These are phyloP conservation scores for Ceriops zippeliana DNA, from an alignment of 345 rosid species.

Conservation along the genomic window DNA sequence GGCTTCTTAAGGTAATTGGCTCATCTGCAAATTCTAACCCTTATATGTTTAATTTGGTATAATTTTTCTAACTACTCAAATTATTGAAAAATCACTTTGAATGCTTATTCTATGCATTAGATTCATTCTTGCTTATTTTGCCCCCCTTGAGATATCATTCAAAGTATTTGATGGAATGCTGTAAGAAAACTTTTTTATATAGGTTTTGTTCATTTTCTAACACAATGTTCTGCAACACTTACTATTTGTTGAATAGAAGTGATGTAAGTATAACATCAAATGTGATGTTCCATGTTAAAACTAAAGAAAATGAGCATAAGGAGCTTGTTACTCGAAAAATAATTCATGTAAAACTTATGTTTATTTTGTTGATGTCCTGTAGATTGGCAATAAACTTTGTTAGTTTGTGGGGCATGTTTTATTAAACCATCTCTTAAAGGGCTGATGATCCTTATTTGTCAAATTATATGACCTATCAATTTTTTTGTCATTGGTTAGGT, in stretches of 20 bases:
- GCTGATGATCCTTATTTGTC: background rate
- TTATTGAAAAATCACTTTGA: background rate
- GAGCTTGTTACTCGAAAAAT: conserved; percentile 13
- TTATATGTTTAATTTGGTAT: conserved; percentile 10
- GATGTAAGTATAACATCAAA: too few species aligned
- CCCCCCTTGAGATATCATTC: background rate
- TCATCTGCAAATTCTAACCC: background rate
- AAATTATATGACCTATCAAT: background rate
- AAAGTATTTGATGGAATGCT: background rate
- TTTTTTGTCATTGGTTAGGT: background rate
- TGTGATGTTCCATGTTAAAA: background rate
- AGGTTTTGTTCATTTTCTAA: too few species aligned
- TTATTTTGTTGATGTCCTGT: conserved; percentile 35
- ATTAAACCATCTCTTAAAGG: conserved; percentile 30
- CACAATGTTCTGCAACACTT: too few species aligned
- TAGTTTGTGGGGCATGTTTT: conserved; percentile 29
- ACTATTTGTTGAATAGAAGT: too few species aligned
- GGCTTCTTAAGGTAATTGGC: conserved; percentile 69
- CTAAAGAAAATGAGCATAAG: background rate
- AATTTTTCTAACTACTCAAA: conserved; percentile 8
- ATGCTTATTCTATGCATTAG: background rate
- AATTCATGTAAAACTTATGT: conserved; percentile 12
- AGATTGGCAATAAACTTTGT: conserved; percentile 37
- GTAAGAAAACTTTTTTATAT: too few species aligned
- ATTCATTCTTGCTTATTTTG: too few species aligned